Conservation (phyloP, 2,329 filamentous ascomycete species). For the Claviceps spartinae region DNA sequence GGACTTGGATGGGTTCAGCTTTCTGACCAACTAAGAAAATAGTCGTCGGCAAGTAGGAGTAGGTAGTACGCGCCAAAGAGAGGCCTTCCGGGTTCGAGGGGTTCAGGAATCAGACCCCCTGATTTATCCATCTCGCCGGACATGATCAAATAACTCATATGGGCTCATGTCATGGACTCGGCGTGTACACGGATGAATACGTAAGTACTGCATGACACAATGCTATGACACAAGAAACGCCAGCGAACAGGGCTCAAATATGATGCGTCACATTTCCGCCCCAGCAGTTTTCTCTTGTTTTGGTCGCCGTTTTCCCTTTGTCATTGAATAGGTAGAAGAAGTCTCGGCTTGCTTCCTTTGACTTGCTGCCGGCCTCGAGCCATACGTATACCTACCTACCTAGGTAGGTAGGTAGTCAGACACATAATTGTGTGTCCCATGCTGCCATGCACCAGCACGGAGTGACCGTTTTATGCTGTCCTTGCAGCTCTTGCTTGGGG, state of each 20-base stretch:
- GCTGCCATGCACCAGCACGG: background rate
- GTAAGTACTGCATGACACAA: background rate
- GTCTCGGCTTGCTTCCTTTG: background rate
- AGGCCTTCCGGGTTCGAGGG: background rate
- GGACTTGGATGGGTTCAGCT: background rate
- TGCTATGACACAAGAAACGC: background rate
- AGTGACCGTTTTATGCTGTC: background rate
- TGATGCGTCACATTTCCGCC: conserved; percentile 1
- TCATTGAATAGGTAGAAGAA: too few relatives aligned
- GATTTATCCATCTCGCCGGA: background rate
- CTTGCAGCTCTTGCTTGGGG: background rate
- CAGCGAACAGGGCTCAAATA: background rate
- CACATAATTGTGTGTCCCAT: background rate
- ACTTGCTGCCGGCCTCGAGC: background rate
- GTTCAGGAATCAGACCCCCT: too few relatives aligned
- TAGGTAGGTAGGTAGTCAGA: too few relatives aligned
- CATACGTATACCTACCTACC: background rate
- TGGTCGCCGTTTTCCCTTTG: too few relatives aligned
- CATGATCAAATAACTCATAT: background rate
- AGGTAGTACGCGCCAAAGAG: background rate
- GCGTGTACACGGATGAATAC: background rate
- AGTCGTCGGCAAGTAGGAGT: background rate
- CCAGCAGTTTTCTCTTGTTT: background rate
- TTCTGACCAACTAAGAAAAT: background rate
- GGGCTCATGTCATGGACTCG: background rate